Evolutionary conservation across 2,329 filamentous ascomycete species (phyloP).

Genomic region (Pseudonectria foliicola): DNA sequence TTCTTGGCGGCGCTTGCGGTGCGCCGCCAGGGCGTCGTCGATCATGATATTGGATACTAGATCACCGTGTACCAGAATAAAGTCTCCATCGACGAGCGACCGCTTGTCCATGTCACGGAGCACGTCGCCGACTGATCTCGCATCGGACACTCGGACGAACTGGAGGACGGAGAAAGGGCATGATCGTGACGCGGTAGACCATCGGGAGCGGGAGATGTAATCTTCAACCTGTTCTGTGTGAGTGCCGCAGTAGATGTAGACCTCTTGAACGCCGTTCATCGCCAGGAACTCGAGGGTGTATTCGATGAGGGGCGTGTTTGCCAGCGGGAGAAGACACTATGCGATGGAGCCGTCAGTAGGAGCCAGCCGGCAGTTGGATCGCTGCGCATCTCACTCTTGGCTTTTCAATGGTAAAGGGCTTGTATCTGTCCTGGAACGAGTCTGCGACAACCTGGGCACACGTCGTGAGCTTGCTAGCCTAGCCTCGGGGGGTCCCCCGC

Average conservation of each 20-base stretch:
- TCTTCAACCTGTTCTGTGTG: conserved; percentile 82
- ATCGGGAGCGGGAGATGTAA: conserved; percentile 72
- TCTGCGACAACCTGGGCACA: conserved; percentile 73
- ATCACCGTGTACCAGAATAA: conserved; percentile 87
- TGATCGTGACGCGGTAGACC: conserved; percentile 51
- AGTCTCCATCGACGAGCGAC: conserved; percentile 79
- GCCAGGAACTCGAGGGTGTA: conserved; percentile 96
- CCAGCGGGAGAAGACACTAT: conserved; percentile 85
- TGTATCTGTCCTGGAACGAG: conserved; percentile 88
- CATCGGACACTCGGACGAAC: conserved; percentile 76
- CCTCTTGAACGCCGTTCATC: conserved; percentile 89
- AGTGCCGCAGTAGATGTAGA: conserved; percentile 85
- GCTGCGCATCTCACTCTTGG: conserved; percentile 61
- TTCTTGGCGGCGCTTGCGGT: conserved; percentile 70
- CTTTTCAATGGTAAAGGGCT: conserved; percentile 79
- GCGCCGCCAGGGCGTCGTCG: conserved; percentile 68
- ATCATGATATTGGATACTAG: conserved; percentile 84
- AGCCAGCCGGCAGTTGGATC: neutral
- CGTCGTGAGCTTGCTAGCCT: conserved; percentile 12
- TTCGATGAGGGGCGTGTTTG: conserved; percentile 91
- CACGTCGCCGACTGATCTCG: conserved; percentile 83
- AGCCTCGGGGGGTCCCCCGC: conserved; percentile 18
- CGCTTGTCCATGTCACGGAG: conserved; percentile 89
- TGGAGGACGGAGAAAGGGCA: conserved; percentile 71
- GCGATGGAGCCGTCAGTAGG: conserved; percentile 12